These are phyloP conservation scores for Paracoccidioides brasiliensis DNA, from an alignment of 2,329 filamentous ascomycete genomes.

Conservation along the genomic window DNA sequence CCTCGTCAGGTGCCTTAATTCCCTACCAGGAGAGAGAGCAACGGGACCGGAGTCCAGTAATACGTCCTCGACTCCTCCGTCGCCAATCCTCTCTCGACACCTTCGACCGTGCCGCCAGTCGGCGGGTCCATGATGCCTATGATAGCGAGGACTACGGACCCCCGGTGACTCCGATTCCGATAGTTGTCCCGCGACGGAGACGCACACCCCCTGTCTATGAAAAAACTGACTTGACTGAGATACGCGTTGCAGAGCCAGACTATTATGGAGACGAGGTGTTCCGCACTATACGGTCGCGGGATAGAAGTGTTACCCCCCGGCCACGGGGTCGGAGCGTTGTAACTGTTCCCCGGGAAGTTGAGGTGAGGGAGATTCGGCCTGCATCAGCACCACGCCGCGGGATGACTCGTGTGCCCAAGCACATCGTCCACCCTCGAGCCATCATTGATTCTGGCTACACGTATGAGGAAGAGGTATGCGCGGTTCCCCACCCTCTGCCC, in stretches of 20 bases:
- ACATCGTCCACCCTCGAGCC: conserved; percentile 66
- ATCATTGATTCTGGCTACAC: conserved; percentile 77
- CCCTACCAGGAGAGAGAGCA: conserved; percentile 35
- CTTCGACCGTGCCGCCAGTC: conserved; percentile 61
- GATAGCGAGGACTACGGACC: conserved; percentile 25
- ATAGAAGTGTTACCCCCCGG: conserved; percentile 20
- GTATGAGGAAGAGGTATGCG: conserved; percentile 63
- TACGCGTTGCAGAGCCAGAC: conserved; percentile 54
- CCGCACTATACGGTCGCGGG: conserved; percentile 49
- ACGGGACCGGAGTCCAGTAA: conserved; percentile 42
- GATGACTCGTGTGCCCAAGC: conserved; percentile 75
- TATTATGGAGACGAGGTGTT: conserved; percentile 60
- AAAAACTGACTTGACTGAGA: conserved; percentile 51
- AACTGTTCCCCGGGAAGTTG: not conserved
- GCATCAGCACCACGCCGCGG: conserved; percentile 60
- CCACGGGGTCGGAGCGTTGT: conserved; percentile 5
- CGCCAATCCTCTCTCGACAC: conserved; percentile 84
- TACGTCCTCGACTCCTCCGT: conserved; percentile 56
- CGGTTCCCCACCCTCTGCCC: too few relatives aligned
- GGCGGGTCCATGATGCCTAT: conserved; percentile 35
- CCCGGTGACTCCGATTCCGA: conserved; percentile 42
- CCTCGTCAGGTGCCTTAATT: conserved; percentile 39
- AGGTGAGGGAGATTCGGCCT: conserved; percentile 19
- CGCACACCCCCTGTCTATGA: conserved; percentile 41
- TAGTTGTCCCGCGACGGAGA: conserved; percentile 46